Conservation (phyloP, 768 basidiomycete species). For the Xanthoconium purpureum region DNA sequence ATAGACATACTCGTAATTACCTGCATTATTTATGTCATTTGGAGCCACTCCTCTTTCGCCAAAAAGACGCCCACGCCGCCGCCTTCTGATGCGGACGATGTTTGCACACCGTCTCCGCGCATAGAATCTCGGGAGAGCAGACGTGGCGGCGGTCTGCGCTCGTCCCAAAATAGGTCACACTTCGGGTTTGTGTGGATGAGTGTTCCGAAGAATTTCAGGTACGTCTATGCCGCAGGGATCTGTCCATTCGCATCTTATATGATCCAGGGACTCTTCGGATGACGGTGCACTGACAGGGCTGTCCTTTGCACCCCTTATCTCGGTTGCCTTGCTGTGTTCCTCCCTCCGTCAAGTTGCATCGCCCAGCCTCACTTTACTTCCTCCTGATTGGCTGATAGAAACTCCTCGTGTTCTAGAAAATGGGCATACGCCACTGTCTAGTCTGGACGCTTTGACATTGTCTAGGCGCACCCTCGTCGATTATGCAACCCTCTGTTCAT, state of each 20-base stretch:
- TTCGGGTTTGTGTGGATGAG: constrained; percentile 88
- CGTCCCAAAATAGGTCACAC: constrained; percentile 42
- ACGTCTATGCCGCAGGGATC: constrained; percentile 11
- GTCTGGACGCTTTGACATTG: constrained; percentile 53
- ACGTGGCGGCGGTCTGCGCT: constrained; percentile 31
- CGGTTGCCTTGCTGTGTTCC: constrained; percentile 62
- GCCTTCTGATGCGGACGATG: constrained; percentile 20
- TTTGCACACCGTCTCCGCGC: constrained; percentile 39
- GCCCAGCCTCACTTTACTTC: constrained; percentile 37
- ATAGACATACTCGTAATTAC: constrained; percentile 51
- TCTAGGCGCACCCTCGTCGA: constrained; percentile 78
- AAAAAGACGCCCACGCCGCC: constrained; percentile 15
- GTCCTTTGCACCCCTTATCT: constrained; percentile 79
- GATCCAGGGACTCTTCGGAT: constrained; percentile 67
- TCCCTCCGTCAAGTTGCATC: constrained; percentile 40
- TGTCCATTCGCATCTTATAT: constrained; percentile 8
- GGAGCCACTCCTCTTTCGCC: constrained; percentile 53
- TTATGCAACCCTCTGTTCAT: constrained; percentile 75
- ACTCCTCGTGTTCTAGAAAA: constrained; percentile 54
- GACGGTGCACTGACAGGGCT: constrained; percentile 85
- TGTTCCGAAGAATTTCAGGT: constrained; percentile 85
- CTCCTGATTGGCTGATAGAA: constrained; percentile 77
- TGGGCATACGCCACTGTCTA: constrained; percentile 39
- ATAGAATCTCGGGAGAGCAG: constrained; percentile 47
- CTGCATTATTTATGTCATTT: constrained; percentile 59